These are phyloP conservation scores for Rosellinia necatrix DNA, from an alignment of 2,329 filamentous ascomycete species.

Conservation along the genomic window DNA sequence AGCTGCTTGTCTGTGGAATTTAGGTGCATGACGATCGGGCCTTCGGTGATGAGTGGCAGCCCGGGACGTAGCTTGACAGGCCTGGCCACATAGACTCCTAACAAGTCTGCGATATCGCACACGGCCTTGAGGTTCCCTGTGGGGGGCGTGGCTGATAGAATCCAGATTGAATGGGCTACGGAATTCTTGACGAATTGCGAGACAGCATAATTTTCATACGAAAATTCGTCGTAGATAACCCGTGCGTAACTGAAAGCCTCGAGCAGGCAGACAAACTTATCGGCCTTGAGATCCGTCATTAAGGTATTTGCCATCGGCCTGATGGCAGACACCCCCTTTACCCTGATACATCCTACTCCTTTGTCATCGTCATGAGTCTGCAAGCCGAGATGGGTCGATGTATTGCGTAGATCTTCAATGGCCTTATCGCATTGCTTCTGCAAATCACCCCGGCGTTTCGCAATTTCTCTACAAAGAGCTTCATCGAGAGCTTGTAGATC, in stretches of 20 bases:
- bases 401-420: slow-evolving; percentile 20
- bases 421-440: slow-evolving; percentile 6
- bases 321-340: not conserved
- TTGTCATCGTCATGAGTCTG: not conserved
- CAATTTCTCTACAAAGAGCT: slow-evolving; percentile 10
- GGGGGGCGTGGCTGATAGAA: slow-evolving; percentile 50
- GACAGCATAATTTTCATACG: slow-evolving; percentile 43
- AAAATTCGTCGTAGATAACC: slow-evolving; percentile 51
- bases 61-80: slow-evolving; percentile 37
- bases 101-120: slow-evolving; percentile 41
- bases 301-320: not conserved
- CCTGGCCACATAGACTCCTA: slow-evolving; percentile 48
- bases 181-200: slow-evolving; percentile 42
- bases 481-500: slow-evolving; percentile 7
- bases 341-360: slow-evolving; percentile 3
- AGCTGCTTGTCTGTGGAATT: slow-evolving; percentile 43
- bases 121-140: slow-evolving; percentile 43
- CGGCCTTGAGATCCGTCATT: slow-evolving; percentile 14
- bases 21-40: slow-evolving; percentile 37
- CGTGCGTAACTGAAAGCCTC: slow-evolving; percentile 47
- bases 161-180: slow-evolving; percentile 46
- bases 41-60: slow-evolving; percentile 44
- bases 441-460: slow-evolving; percentile 3
- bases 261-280: slow-evolving; percentile 33
- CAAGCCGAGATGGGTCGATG: slow-evolving; percentile 17